Evolutionary conservation across 83 land plant species (phyloP).

Genomic region (Thuja plicata): DNA sequence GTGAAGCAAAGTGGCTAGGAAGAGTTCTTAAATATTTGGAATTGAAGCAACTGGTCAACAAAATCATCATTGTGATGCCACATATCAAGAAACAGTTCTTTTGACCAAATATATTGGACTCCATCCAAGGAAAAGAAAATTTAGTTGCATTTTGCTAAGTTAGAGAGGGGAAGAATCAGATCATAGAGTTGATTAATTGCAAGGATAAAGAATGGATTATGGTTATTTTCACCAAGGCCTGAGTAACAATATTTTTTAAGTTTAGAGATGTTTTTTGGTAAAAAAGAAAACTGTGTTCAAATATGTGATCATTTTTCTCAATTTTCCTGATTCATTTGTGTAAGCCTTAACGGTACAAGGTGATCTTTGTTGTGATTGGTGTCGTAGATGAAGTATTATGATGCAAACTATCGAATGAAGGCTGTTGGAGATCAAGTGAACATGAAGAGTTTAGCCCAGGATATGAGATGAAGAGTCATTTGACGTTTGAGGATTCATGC

Average conservation of each 20-base stretch:
- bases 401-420: too few relatives aligned
- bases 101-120: background rate
- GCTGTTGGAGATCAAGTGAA: background rate
- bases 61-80: background rate
- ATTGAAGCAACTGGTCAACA: background rate
- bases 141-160: background rate
- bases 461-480: background rate
- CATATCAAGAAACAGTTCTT: background rate
- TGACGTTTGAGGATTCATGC: background rate
- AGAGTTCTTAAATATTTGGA: background rate
- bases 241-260: background rate
- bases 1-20: background rate
- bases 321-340: background rate
- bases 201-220: background rate
- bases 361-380: background rate
- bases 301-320: background rate
- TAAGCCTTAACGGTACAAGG: background rate
- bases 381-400: background rate
- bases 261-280: background rate
- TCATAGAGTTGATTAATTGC: background rate
- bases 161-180: background rate
- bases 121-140: background rate
- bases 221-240: background rate
- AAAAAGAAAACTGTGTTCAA: background rate
- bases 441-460: background rate